Evolutionary conservation across 2,329 filamentous ascomycete genomes (phyloP).

Genomic region (Aspergillus tubingensis): DNA sequence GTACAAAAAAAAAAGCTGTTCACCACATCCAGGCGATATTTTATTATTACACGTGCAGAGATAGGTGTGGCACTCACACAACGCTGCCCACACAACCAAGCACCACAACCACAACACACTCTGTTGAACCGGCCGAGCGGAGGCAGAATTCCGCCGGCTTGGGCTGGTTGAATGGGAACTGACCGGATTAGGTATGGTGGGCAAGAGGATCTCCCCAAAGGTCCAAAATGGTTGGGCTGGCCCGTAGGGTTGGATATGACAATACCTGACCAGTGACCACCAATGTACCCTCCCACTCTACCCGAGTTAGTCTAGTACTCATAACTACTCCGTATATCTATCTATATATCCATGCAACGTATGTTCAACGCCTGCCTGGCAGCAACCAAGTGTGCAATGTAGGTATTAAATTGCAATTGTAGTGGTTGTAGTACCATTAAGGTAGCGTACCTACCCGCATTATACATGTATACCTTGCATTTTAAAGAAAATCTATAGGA

Average conservation of each 20-base stretch:
- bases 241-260: conserved; percentile 17
- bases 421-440: too few relatives aligned
- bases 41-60: conserved; percentile 12
- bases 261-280: conserved; percentile 17
- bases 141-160: conserved; percentile 20
- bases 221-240: conserved; percentile 40
- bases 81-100: too few relatives aligned
- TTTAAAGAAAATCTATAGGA: too few relatives aligned
- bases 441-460: too few relatives aligned
- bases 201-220: conserved; percentile 33
- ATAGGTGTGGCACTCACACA: conserved; percentile 5
- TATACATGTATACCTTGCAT: too few relatives aligned
- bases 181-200: conserved; percentile 38
- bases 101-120: neutral
- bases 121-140: conserved; percentile 32
- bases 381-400: too few relatives aligned
- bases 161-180: conserved; percentile 35
- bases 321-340: neutral
- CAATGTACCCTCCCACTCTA: neutral
- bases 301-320: neutral
- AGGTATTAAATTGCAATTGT: too few relatives aligned
- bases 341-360: neutral
- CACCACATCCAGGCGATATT: conserved; percentile 7
- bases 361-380: too few relatives aligned
- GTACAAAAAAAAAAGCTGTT: conserved; percentile 7